Evolutionary conservation across 306 rosid genomes (phyloP).

Genomic region (Benincasa hispida): DNA sequence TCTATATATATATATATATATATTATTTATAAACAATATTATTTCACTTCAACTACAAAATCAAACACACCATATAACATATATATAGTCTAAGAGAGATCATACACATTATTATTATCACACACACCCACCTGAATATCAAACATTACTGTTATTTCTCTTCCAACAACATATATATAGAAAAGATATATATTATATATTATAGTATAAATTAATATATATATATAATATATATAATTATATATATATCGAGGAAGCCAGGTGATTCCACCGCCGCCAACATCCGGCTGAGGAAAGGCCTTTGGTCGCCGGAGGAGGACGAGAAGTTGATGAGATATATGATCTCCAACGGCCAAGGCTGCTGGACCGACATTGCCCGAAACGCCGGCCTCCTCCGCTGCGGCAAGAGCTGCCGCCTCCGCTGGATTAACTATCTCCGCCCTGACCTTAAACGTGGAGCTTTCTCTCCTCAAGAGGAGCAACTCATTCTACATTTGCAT

Average conservation of each 20-base stretch:
- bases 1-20: slow-evolving; percentile 13
- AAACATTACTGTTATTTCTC: no score
- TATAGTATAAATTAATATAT: no score
- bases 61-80: no score
- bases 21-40: background rate
- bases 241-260: slow-evolving; percentile 24
- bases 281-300: slow-evolving; percentile 51
- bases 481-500: slow-evolving; percentile 67
- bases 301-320: slow-evolving; percentile 96
- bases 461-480: slow-evolving; percentile 69
- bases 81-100: no score
- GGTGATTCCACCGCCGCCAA: slow-evolving; percentile 10
- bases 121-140: no score
- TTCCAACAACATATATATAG: no score
- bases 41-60: background rate
- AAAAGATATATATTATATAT: no score
- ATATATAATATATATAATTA: background rate
- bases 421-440: slow-evolving; percentile 90
- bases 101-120: no score
- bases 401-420: slow-evolving; percentile 95
- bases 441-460: slow-evolving; percentile 96
- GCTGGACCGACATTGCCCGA: slow-evolving; percentile 88
- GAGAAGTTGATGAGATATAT: slow-evolving; percentile 78
- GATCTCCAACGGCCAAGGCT: slow-evolving; percentile 76
- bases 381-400: slow-evolving; percentile 82